A percentile compares a stretch with the other conserved stretches of the same genome.
Conservation (phyloP, 768 basidiomycete genomes). For the Coprinopsis marcescibilis region DNA sequence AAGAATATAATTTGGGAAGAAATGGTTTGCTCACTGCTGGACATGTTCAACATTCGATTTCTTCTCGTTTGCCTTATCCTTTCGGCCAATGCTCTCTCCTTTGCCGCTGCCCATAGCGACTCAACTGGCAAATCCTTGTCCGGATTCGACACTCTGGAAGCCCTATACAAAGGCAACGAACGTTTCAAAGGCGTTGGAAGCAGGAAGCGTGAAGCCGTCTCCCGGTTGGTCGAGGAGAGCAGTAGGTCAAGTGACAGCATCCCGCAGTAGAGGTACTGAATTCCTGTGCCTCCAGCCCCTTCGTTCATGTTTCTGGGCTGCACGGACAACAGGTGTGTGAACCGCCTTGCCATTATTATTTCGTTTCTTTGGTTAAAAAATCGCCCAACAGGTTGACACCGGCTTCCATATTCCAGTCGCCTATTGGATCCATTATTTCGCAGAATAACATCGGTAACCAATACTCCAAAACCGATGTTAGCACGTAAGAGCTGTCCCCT, state of each 20-base stretch:
- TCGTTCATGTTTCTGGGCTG: slow-evolving; percentile 35
- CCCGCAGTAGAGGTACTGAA: not conserved
- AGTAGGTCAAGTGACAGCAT: slow-evolving; percentile 12
- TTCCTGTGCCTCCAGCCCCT: slow-evolving; percentile 19
- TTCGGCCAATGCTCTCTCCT: not conserved
- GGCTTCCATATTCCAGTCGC: slow-evolving; percentile 28
- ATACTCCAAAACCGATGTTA: slow-evolving; percentile 26
- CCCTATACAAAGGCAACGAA: slow-evolving; percentile 22
- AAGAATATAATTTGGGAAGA: not conserved
- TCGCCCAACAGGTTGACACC: slow-evolving; percentile 19
- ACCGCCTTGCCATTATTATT: not conserved
- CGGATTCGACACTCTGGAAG: slow-evolving; percentile 16
- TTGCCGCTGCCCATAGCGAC: not conserved
- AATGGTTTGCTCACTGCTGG: not conserved
- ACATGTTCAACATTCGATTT: slow-evolving; percentile 1
- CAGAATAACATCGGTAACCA: slow-evolving; percentile 33
- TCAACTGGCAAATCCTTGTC: slow-evolving; percentile 1
- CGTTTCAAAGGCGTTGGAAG: slow-evolving; percentile 19
- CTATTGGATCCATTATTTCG: slow-evolving; percentile 25
- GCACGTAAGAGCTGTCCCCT: slow-evolving; percentile 25
- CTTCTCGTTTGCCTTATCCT: not conserved
- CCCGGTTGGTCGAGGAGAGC: slow-evolving; percentile 14
- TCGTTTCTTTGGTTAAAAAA: not conserved
- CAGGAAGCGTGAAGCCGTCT: slow-evolving; percentile 13
- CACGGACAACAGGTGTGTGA: slow-evolving; percentile 28